These are phyloP conservation scores for Circinella minor DNA, from an alignment of 371 early-diverging fungal species.

Conservation along the genomic window DNA sequence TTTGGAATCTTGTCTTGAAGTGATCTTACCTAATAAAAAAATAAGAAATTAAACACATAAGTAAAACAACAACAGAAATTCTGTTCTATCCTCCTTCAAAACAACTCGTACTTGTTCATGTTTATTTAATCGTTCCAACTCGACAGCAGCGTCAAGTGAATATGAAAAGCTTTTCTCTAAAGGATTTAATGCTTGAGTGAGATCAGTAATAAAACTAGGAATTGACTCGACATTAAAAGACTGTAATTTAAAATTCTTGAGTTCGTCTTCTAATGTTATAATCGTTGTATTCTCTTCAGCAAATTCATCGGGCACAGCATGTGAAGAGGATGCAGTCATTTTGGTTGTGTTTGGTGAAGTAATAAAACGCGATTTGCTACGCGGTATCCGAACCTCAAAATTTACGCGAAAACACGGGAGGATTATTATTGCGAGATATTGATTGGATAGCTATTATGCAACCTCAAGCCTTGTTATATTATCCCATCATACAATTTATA, in stretches of 20 bases:
- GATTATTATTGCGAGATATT: no score
- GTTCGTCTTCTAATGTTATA: background rate
- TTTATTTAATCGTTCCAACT: background rate
- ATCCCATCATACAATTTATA: no score
- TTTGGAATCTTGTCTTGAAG: background rate
- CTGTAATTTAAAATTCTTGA: background rate
- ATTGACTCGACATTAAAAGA: background rate
- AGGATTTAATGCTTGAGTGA: background rate
- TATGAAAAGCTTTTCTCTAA: background rate
- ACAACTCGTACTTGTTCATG: background rate
- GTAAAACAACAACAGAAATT: background rate
- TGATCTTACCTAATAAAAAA: background rate
- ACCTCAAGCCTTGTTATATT: no score
- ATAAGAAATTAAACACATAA: background rate
- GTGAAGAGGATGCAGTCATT: slow-evolving; percentile 5
- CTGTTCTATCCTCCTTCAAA: background rate
- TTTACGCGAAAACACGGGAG: no score
- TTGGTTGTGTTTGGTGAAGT: background rate
- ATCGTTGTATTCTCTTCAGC: background rate
- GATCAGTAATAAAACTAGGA: background rate
- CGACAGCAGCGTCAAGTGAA: background rate
- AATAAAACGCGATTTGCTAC: background rate
- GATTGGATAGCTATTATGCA: no score
- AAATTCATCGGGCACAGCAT: background rate
- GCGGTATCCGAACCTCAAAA: background rate